Evolutionary conservation across 2,329 filamentous ascomycete species (phyloP).

Genomic region (Onygenales sp.): DNA sequence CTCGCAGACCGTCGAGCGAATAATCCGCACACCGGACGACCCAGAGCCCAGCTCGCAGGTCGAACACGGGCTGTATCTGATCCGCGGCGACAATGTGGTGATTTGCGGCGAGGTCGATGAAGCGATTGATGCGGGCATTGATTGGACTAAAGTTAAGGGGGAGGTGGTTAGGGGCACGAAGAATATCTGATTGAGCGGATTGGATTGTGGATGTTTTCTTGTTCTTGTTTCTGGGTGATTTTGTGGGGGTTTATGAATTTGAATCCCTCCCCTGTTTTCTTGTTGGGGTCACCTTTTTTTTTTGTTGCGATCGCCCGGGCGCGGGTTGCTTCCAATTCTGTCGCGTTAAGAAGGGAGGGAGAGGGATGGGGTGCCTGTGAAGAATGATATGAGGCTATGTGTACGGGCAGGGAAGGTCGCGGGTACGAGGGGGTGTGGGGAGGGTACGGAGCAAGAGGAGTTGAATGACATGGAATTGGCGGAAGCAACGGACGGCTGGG

Average conservation of each 20-base stretch:
- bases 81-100: constrained; percentile 90
- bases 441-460: no score
- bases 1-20: constrained; percentile 71
- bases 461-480: no score
- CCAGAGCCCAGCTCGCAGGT: constrained; percentile 71
- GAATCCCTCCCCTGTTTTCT: not conserved
- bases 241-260: not conserved
- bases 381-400: no score
- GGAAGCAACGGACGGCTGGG: no score
- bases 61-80: constrained; percentile 78
- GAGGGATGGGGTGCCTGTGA: no score
- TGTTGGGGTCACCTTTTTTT: no score
- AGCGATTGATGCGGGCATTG: constrained; percentile 76
- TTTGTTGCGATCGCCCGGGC: no score
- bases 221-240: not conserved
- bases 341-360: no score
- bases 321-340: no score
- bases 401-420: no score
- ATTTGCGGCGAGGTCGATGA: constrained; percentile 85
- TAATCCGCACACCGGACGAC: constrained; percentile 80
- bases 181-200: constrained; percentile 44
- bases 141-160: constrained; percentile 86
- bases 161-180: constrained; percentile 76
- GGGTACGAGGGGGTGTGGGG: no score
- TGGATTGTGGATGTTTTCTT: not conserved